Conservation (phyloP, 768 basidiomycete species). For the Serpula lacrymans region DNA sequence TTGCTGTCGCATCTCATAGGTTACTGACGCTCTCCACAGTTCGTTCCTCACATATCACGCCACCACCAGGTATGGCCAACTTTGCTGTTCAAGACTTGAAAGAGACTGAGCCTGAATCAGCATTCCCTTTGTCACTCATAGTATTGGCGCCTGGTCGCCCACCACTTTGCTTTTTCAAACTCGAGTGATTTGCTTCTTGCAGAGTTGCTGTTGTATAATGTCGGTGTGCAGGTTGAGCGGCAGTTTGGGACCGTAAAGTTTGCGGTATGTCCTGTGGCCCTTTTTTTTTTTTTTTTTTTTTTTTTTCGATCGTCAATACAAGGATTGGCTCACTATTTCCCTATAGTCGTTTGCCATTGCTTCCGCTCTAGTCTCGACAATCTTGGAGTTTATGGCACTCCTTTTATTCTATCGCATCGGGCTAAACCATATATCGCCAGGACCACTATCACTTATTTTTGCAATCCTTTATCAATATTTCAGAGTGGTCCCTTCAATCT, state of each 20-base stretch:
- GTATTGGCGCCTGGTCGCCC: constrained; percentile 81
- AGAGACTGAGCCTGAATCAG: constrained; percentile 31
- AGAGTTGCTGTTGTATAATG: constrained; percentile 69
- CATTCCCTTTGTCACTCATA: constrained; percentile 30
- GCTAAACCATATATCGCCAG: constrained; percentile 71
- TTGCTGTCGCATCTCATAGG: constrained; percentile 5
- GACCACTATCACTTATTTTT: constrained; percentile 75
- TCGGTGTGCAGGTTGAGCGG: constrained; percentile 72
- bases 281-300: not conserved
- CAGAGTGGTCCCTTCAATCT: constrained; percentile 71
- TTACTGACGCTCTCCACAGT: constrained; percentile 35
- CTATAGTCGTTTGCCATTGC: constrained; percentile 74
- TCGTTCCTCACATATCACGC: constrained; percentile 86
- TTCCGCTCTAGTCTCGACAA: constrained; percentile 60
- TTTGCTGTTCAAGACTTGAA: constrained; percentile 8
- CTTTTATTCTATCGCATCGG: constrained; percentile 64
- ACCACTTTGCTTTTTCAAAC: constrained; percentile 76
- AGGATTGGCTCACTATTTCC: constrained; percentile 7
- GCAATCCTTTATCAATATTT: constrained; percentile 81
- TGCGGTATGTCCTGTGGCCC: constrained; percentile 72
- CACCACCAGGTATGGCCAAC: constrained; percentile 69
- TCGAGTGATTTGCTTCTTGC: constrained; percentile 84
- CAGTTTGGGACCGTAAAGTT: constrained; percentile 86
- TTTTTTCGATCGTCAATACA: not conserved
- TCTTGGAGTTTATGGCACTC: constrained; percentile 63